phyloP scores from a whole-genome alignment of 2,329 filamentous ascomycete genomes.

The Lanzia echinophila region DNA sequence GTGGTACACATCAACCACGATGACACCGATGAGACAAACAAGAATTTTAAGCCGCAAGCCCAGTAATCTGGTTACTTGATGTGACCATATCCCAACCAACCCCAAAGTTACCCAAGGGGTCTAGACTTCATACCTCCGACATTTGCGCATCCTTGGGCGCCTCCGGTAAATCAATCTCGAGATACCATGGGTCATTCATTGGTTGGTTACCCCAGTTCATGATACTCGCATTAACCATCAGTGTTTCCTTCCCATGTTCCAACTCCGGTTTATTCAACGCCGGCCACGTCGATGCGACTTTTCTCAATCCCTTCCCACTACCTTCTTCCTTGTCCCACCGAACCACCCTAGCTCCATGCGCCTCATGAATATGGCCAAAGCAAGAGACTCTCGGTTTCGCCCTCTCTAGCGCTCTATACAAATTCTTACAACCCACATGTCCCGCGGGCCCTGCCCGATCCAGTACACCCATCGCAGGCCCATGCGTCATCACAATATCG shows the following conservation, averaged over 20 bases:
- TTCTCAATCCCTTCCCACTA: not conserved
- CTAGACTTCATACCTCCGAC: not conserved
- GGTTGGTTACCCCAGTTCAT: constrained; percentile 37
- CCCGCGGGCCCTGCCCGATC: constrained; percentile 33
- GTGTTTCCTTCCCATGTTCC: constrained; percentile 18
- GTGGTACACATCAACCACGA: too few relatives aligned
- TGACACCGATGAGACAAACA: too few relatives aligned
- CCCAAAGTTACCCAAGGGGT: too few relatives aligned
- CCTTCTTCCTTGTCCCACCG: constrained; percentile 40
- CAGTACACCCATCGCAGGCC: constrained; percentile 45
- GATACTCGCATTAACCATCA: constrained; percentile 49
- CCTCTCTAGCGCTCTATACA: constrained; percentile 44
- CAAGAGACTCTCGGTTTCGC: constrained; percentile 49
- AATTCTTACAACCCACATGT: constrained; percentile 43
- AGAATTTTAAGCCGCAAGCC: too few relatives aligned
- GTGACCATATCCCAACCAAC: not conserved
- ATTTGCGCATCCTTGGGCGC: not conserved
- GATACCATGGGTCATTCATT: constrained; percentile 43
- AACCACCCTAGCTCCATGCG: constrained; percentile 49
- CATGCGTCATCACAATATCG: constrained; percentile 56
- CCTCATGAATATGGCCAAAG: constrained; percentile 57
- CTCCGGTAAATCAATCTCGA: not conserved
- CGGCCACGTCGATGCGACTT: not conserved
- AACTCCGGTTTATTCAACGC: not conserved
- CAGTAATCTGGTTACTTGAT: not conserved